Evolutionary conservation across 306 rosid genomes (phyloP).

Genomic region (Rosa rugosa): DNA sequence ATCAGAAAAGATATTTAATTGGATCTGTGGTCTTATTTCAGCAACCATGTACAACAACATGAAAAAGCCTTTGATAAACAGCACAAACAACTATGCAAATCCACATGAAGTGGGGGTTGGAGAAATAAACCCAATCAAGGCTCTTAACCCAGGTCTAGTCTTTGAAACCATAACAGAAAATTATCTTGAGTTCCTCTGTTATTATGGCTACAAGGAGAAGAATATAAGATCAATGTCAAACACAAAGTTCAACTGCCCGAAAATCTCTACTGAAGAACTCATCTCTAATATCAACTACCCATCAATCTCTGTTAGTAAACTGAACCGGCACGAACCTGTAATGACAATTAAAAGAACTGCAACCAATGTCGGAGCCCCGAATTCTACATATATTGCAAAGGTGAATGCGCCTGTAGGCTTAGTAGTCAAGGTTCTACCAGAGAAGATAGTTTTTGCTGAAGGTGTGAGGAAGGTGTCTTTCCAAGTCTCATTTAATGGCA

Average conservation of each 20-base stretch:
- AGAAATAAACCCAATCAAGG: constrained; percentile 71
- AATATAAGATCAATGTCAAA: constrained; percentile 55
- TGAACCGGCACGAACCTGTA: constrained; percentile 39
- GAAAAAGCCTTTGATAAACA: constrained; percentile 68
- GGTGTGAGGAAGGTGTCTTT: constrained; percentile 47
- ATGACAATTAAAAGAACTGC: constrained; percentile 61
- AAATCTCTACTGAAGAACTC: constrained; percentile 54
- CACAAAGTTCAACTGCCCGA: constrained; percentile 68
- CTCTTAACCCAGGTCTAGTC: constrained; percentile 85
- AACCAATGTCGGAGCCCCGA: constrained; percentile 67
- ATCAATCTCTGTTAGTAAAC: constrained; percentile 67
- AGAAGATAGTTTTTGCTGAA: constrained; percentile 53
- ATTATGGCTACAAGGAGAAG: constrained; percentile 61
- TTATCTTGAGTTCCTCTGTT: constrained; percentile 76
- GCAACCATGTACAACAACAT: constrained; percentile 66
- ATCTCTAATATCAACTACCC: constrained; percentile 81
- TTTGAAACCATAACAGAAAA: constrained; percentile 56
- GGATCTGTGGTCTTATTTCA: constrained; percentile 38
- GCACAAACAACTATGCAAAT: constrained; percentile 51
- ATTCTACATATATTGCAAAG: constrained; percentile 64
- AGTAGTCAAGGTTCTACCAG: constrained; percentile 59
- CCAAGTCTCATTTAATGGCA: constrained; percentile 58
- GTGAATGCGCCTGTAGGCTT: constrained; percentile 65
- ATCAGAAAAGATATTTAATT: constrained; percentile 1
- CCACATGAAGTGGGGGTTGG: constrained; percentile 90